Base-by-base conservation (phyloP, 352 stramenopile species). In the Pythium biforme region DNA sequence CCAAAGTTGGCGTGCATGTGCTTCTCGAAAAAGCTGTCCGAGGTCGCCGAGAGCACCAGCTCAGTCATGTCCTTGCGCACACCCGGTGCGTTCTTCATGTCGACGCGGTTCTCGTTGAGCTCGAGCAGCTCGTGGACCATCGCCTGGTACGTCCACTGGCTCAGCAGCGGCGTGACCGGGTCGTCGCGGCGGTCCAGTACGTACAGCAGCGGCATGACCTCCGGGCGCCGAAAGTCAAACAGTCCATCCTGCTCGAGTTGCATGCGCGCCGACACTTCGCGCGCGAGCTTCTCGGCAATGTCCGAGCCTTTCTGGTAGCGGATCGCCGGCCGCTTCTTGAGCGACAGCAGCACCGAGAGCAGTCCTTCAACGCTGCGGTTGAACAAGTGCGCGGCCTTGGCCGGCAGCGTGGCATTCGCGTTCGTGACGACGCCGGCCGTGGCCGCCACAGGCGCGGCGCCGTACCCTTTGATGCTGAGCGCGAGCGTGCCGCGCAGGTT, bases 121-220 rank as follows among this genome's bases (percentile, higher is more conserved):
- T 95, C 94, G 37, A 99, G 73, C 40, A 99, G 77, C 81, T 99
- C 98, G 71, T 99, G 98, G 7, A 99, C 96, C 98, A 99, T 99
- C 23, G 97, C 97, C 75, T 98, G 95, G 70, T 98, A 98, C 23
- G 91, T 98, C 96, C 96, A 99, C 75, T 99, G 97, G 47, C 82
- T 96, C 53, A 99, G 79, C 48, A 99, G 72, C 25, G 98, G 98
- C 40, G 98, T 99, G 37, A 99, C 95, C 4, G 97, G 97, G 86
- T 99, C 98, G 68, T 99, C 97, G 58, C 96, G 90, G 46, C 98
- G 88, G 79, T 99, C 98, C 49, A 99, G 76, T 29, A 99, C 90
- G 46, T 99, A 93, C 39, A 94, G 63, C 27, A 94, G 60, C n/a
- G 86, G 86, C 50, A 78, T 76, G 43, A 90, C 75, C 55, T 94